These are phyloP conservation scores for Nigrospora oryzae DNA, from an alignment of 2,329 filamentous ascomycete genomes.

Conservation along the genomic window DNA sequence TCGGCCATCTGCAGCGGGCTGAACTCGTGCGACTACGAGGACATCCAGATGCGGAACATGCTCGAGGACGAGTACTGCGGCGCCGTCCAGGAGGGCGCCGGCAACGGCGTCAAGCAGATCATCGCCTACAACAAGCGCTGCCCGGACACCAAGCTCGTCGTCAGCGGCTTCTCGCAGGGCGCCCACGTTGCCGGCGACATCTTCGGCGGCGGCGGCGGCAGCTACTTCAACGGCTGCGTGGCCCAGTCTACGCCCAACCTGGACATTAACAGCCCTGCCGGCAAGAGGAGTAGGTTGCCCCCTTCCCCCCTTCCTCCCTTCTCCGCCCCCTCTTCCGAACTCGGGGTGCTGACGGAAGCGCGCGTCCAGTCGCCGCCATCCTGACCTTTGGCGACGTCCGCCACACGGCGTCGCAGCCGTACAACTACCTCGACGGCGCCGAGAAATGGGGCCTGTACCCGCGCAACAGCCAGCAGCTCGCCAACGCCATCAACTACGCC, in stretches of 20 bases:
- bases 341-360: too few species aligned
- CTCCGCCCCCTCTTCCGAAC: background rate
- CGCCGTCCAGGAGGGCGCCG: slow-evolving; percentile 25
- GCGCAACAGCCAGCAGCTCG: slow-evolving; percentile 18
- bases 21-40: slow-evolving; percentile 9
- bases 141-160: slow-evolving; percentile 28
- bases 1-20: slow-evolving; percentile 19
- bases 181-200: slow-evolving; percentile 28
- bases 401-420: slow-evolving; percentile 24
- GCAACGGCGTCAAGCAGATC: slow-evolving; percentile 26
- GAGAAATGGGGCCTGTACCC: slow-evolving; percentile 16
- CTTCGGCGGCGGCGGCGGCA: slow-evolving; percentile 23
- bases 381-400: slow-evolving; percentile 24
- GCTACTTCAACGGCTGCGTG: slow-evolving; percentile 21
- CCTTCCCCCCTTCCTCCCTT: background rate
- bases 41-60: slow-evolving; percentile 22
- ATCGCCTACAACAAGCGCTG: slow-evolving; percentile 28
- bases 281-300: slow-evolving; percentile 21
- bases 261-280: slow-evolving; percentile 16
- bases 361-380: slow-evolving; percentile 19
- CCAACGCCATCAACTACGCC: slow-evolving; percentile 17
- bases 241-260: slow-evolving; percentile 14
- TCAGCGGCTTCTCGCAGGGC: slow-evolving; percentile 33
- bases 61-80: slow-evolving; percentile 22
- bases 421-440: slow-evolving; percentile 21